phyloP scores from a whole-genome alignment of 2,329 filamentous ascomycete genomes.

The Monilinia vaccinii-corymbosi region DNA sequence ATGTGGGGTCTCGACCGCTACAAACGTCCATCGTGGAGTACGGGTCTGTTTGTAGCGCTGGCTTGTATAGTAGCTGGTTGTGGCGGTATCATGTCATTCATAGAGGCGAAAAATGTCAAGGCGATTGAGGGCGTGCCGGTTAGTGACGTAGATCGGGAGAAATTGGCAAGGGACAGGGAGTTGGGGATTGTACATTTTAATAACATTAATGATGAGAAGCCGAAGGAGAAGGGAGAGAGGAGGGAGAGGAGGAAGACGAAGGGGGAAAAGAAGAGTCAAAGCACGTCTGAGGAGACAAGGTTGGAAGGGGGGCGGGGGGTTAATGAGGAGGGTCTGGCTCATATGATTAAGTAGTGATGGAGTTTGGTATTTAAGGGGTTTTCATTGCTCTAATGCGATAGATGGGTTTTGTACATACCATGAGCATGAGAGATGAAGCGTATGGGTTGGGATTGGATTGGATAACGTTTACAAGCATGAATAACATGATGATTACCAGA shows the following conservation, averaged over 20 bases:
- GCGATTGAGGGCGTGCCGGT: conserved; percentile 60
- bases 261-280: conserved; percentile 2
- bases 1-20: conserved; percentile 77
- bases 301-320: not conserved
- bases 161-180: conserved; percentile 43
- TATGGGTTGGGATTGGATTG: not conserved
- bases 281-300: not conserved
- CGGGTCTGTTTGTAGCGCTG: conserved; percentile 67
- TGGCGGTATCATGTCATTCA: conserved; percentile 60
- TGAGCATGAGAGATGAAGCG: not conserved
- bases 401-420: not conserved
- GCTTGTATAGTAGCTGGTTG: conserved; percentile 60
- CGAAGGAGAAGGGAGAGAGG: conserved; percentile 34
- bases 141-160: conserved; percentile 44
- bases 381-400: not conserved
- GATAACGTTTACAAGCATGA: not conserved
- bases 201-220: conserved; percentile 44
- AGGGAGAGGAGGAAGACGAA: conserved; percentile 13
- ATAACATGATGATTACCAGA: not conserved
- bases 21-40: conserved; percentile 68
- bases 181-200: conserved; percentile 50
- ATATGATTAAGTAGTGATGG: not conserved
- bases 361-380: not conserved
- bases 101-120: conserved; percentile 66
- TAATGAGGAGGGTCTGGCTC: not conserved